Evolutionary conservation across 257 asterid species (phyloP), one percentile per base, ranked within the genome.

Genomic region (Jacaranda mimosifolia): DNA sequence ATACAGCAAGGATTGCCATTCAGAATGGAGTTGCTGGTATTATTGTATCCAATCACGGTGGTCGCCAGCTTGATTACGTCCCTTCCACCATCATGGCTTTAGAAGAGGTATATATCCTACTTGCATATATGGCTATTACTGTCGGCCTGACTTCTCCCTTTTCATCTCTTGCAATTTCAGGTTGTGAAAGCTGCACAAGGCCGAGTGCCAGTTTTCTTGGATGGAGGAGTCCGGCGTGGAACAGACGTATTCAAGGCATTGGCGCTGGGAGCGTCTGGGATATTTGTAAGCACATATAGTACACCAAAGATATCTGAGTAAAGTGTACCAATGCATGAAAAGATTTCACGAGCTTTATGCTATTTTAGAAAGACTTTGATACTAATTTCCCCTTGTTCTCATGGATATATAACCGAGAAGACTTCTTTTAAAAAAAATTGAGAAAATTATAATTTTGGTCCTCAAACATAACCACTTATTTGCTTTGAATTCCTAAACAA

Each of bases 101-200:
- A 17, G 98, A 94, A 83, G 98, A 92, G 99, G 97, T 59, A 15
- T 49, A 18, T 49, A 52, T 60, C 43, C 2, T 38, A 7, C 18
- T 45, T 36, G 56, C 67, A 36, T 68, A 53, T n/a, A 56, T n/a
- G 36, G 19, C 39, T 1, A n/a, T 58, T 18, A 21, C 21, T 64
- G 14, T 36, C 45, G 9, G 53, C 18, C 5, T 19, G 36, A 3
- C 36, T 5, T 26, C 26, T 57, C 69, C 55, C 73, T 77, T 51
- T 55, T 70, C 10, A 5, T 43, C 46, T 36, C 39, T 39, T 49
- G 55, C 64, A 58, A 43, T 65, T 58, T 81, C 82, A 94, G 98
- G 98, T 94, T 14, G 98, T 94, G 80, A 92, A 91, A 89, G 98
- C 89, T 73, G 96, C 98, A 68, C 97, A 91, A 84, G 98, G 98